phyloP scores from a whole-genome alignment of 108 stramenopile genomes.

The Stephanodiscus minutulus region DNA sequence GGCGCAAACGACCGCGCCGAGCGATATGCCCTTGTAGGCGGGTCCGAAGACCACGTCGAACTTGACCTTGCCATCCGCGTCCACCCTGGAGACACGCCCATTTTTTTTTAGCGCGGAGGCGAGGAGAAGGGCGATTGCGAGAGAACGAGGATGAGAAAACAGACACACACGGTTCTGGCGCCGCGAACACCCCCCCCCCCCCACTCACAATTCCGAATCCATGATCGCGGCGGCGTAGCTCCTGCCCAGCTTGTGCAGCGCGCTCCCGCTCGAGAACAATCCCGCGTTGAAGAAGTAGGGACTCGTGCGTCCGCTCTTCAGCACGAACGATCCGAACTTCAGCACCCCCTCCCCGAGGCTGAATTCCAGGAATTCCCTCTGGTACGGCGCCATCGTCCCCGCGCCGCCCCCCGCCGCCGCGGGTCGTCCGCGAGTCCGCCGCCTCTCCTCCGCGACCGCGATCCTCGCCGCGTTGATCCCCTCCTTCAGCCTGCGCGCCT shows the following conservation, averaged over 20 bases:
- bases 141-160: background rate
- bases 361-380: conserved; percentile 94
- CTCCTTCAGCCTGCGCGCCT: conserved; percentile 80
- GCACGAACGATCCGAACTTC: conserved; percentile 94
- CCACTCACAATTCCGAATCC: conserved; percentile 83
- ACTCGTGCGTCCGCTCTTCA: conserved; percentile 96
- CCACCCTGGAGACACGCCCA: conserved; percentile 45
- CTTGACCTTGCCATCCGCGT: conserved; percentile 58
- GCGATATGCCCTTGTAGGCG: conserved; percentile 99
- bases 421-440: conserved; percentile 4
- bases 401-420: conserved; percentile 28
- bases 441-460: conserved; percentile 7
- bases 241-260: conserved; percentile 82
- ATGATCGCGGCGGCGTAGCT: conserved; percentile 93
- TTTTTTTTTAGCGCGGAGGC: conserved; percentile 5
- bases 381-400: conserved; percentile 56
- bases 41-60: conserved; percentile 99
- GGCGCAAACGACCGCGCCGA: conserved; percentile 93
- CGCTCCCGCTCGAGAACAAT: conserved; percentile 81
- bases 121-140: background rate
- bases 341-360: conserved; percentile 88
- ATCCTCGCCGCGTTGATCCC: conserved; percentile 60
- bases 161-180: background rate
- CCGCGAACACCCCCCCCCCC: background rate
- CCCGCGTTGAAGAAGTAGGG: conserved; percentile 99